Conservation (phyloP, 441 rosid genomes). For the Populus hybrid region DNA sequence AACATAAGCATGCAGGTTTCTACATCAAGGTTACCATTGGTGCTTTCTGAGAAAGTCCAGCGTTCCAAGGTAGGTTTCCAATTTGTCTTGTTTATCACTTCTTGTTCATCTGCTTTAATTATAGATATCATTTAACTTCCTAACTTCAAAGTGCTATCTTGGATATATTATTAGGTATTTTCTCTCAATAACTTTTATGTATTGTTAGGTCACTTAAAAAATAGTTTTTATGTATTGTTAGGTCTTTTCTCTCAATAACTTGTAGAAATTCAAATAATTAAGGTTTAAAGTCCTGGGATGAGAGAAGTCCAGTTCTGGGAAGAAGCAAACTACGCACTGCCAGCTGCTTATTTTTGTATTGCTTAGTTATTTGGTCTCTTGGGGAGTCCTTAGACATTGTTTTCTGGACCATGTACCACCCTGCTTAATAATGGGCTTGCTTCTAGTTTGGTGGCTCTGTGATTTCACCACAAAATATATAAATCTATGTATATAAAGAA, state of each 20-base stretch:
- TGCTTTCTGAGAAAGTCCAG: constrained; percentile 85
- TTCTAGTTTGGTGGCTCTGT: too few relatives aligned
- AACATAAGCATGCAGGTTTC: constrained; percentile 50
- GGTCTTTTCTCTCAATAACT: too few relatives aligned
- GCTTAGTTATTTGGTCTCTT: background rate
- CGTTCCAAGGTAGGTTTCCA: constrained; percentile 62
- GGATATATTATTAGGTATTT: background rate
- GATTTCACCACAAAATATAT: too few relatives aligned
- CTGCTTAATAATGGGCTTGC: too few relatives aligned
- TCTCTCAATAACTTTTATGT: too few relatives aligned
- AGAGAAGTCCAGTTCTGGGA: background rate
- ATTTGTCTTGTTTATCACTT: background rate
- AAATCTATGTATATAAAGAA: background rate
- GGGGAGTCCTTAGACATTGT: background rate
- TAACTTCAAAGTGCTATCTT: background rate
- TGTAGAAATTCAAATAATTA: too few relatives aligned
- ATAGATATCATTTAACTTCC: constrained; percentile 5
- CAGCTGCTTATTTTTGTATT: background rate
- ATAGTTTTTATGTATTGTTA: background rate
- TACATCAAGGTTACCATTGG: constrained; percentile 70
- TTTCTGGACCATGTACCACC: background rate
- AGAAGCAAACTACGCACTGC: background rate
- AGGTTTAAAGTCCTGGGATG: too few relatives aligned
- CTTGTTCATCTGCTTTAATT: background rate
- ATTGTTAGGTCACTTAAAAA: too few relatives aligned